Evolutionary conservation across 192 early-diverging fungal genomes (phyloP).

Genomic region (Backusella australiensis): DNA sequence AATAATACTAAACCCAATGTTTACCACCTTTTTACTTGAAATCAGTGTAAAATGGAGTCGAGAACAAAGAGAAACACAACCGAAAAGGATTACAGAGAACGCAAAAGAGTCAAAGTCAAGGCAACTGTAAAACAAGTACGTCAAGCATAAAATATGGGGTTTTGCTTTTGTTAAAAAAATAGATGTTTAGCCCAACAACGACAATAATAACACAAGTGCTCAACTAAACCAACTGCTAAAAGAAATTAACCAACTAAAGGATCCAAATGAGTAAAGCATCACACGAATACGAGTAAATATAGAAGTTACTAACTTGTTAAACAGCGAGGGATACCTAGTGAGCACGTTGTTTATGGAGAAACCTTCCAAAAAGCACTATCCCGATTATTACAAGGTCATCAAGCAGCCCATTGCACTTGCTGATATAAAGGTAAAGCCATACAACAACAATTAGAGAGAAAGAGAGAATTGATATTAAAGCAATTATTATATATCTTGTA

Average conservation of each 20-base stretch:
- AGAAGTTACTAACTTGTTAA: neutral
- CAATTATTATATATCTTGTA: neutral
- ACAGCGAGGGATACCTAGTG: constrained; percentile 28
- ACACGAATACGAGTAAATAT: neutral
- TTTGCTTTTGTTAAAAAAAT: neutral
- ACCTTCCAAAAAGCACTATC: constrained; percentile 40
- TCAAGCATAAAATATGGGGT: neutral
- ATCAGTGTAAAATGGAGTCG: constrained; percentile 13
- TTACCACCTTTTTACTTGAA: neutral
- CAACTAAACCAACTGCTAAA: constrained; percentile 1
- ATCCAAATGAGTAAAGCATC: constrained; percentile 23
- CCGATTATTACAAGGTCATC: constrained; percentile 51
- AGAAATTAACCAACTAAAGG: constrained; percentile 14
- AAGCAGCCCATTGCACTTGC: constrained; percentile 59
- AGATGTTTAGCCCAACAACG: neutral
- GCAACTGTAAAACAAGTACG: neutral
- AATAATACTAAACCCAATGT: neutral
- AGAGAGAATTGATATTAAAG: neutral
- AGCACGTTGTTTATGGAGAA: constrained; percentile 37
- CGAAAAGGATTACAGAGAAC: constrained; percentile 22
- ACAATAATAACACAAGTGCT: neutral
- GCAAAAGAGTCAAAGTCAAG: constrained; percentile 13
- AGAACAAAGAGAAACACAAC: constrained; percentile 25
- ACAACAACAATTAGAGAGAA: neutral
- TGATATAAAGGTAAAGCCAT: constrained; percentile 38